Conservation (phyloP, 164 flowering plant species). For the Macadamia integrifolia region DNA sequence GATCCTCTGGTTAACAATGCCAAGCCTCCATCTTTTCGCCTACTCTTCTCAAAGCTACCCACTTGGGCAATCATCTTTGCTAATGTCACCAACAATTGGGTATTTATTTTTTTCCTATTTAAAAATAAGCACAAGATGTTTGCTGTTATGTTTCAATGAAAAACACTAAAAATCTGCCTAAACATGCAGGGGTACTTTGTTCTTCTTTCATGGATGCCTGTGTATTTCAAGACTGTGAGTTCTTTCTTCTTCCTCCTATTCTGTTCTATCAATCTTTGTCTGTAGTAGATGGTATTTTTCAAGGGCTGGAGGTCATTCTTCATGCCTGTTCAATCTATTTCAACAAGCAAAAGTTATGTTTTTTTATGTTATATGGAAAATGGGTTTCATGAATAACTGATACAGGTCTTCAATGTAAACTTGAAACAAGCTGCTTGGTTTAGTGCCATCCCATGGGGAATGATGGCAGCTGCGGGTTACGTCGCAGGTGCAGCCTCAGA, state of each 20-base stretch:
- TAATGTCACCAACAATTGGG: slow-evolving; percentile 92
- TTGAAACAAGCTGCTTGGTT: slow-evolving; percentile 98
- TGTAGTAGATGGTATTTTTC: background rate
- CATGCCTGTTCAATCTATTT: background rate
- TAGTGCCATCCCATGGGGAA: slow-evolving; percentile 96
- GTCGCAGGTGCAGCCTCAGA: slow-evolving; percentile 71
- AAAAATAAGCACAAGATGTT: background rate
- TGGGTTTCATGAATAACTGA: background rate
- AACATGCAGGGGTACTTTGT: slow-evolving; percentile 86
- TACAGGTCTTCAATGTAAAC: slow-evolving; percentile 80
- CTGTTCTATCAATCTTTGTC: background rate
- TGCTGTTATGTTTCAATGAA: background rate
- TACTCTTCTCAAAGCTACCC: slow-evolving; percentile 66
- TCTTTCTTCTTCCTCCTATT: background rate
- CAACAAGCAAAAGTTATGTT: background rate
- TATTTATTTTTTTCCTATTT: slow-evolving; percentile 16
- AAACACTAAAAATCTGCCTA: slow-evolving; percentile 2
- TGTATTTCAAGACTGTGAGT: slow-evolving; percentile 91
- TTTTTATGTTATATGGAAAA: too few species aligned
- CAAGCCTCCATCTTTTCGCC: slow-evolving; percentile 43
- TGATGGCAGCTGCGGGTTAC: slow-evolving; percentile 89
- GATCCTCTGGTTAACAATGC: slow-evolving; percentile 21
- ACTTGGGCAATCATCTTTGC: slow-evolving; percentile 86
- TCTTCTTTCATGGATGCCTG: slow-evolving; percentile 98
- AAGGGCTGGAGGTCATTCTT: background rate